These are phyloP conservation scores for Dendryphion nanum DNA, from an alignment of 2,329 filamentous ascomycete genomes.

Conservation along the genomic window DNA sequence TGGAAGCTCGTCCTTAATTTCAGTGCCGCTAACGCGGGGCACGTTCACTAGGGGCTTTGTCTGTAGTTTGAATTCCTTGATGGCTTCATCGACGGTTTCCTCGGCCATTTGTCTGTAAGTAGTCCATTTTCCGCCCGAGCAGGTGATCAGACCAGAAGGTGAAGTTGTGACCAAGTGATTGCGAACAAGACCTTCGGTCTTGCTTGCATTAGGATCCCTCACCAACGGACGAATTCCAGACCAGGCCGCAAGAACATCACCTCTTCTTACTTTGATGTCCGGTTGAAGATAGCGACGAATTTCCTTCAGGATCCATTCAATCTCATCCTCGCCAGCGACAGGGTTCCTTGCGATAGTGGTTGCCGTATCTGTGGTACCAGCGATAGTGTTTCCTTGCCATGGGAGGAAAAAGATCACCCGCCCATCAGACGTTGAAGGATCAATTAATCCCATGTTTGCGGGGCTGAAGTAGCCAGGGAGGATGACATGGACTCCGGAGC, in stretches of 20 bases:
- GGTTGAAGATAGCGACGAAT: conserved; percentile 79
- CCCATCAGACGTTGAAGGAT: conserved; percentile 82
- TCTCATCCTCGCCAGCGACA: conserved; percentile 76
- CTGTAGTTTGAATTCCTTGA: conserved; percentile 65
- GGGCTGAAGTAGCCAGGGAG: conserved; percentile 85
- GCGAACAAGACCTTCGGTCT: conserved; percentile 82
- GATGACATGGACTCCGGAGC: conserved; percentile 82
- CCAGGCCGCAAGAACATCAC: conserved; percentile 88
- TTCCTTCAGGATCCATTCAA: conserved; percentile 83
- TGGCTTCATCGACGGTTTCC: conserved; percentile 79
- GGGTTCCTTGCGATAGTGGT: conserved; percentile 72
- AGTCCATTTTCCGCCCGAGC: conserved; percentile 89
- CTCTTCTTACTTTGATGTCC: conserved; percentile 79
- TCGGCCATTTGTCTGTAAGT: conserved; percentile 93
- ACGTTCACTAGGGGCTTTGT: conserved; percentile 58
- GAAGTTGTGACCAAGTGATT: conserved; percentile 83
- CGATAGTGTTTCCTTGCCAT: conserved; percentile 91
- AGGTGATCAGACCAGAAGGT: conserved; percentile 76
- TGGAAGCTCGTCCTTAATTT: conserved; percentile 68
- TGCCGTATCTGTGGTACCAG: conserved; percentile 80
- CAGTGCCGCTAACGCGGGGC: conserved; percentile 68
- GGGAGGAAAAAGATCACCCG: conserved; percentile 91
- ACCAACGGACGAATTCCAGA: conserved; percentile 84
- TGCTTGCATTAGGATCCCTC: conserved; percentile 79
- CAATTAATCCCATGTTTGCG: conserved; percentile 81